Percentiles rank a stretch among this genome's conserved stretches.
phyloP scores from a whole-genome alignment of 2,329 filamentous ascomycete genomes.

The Epichloe sibirici region DNA sequence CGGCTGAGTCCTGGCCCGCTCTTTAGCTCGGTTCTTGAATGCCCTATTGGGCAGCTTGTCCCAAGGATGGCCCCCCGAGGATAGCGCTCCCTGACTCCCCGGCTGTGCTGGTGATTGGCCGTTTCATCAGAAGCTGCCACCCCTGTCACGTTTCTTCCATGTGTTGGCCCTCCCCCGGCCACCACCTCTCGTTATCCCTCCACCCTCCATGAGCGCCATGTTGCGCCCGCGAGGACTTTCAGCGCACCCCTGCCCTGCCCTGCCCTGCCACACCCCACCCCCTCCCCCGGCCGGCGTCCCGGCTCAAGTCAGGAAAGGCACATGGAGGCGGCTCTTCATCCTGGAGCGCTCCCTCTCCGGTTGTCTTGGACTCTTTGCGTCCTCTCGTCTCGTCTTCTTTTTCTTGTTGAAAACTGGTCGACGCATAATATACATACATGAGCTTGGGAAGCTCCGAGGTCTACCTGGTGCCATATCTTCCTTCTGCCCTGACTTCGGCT shows the following conservation, averaged over 20 bases:
- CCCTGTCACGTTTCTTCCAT: constrained; percentile 41
- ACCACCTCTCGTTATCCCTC: constrained; percentile 11
- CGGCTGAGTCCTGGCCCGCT: constrained; percentile 27
- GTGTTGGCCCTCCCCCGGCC: constrained; percentile 30
- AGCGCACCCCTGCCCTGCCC: not conserved
- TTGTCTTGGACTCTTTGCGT: constrained; percentile 1
- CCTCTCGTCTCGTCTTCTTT: not conserved
- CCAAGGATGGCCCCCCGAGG: constrained; percentile 20
- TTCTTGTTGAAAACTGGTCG: not conserved
- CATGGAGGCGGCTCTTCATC: constrained; percentile 3
- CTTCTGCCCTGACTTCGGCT: not conserved
- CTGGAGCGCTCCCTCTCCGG: not conserved
- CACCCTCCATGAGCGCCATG: constrained; percentile 8
- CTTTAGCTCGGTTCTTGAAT: constrained; percentile 33
- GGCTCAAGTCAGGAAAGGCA: constrained; percentile 7
- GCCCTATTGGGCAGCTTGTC: constrained; percentile 38
- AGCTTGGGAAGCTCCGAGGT: not conserved
- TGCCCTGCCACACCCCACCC: not conserved
- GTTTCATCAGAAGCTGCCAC: constrained; percentile 35
- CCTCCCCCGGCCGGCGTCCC: constrained; percentile 2
- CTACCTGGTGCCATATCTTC: not conserved
- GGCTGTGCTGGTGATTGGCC: constrained; percentile 33
- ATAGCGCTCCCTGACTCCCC: constrained; percentile 22
- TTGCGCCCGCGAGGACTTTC: constrained; percentile 1
- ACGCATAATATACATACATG: not conserved